Conservation (phyloP, 1,139 yeast genomes). For the Kodamaea sp. region DNA sequence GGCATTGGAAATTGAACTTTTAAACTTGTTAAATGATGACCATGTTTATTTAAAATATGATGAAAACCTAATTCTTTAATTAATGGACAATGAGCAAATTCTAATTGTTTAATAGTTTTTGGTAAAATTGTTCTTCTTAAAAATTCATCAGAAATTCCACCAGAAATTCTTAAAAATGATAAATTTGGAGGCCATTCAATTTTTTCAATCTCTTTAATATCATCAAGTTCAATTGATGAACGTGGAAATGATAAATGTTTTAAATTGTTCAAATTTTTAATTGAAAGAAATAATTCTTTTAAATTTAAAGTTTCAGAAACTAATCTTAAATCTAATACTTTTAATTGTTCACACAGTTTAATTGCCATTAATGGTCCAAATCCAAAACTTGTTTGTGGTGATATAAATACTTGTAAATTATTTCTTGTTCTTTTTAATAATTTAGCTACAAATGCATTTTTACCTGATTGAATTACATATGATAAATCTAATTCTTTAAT, state of each 20-base stretch:
- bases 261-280: slow-evolving; percentile 55
- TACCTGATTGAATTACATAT: slow-evolving; percentile 84
- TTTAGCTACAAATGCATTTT: slow-evolving; percentile 84
- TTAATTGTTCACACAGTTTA: slow-evolving; percentile 61
- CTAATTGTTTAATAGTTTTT: slow-evolving; percentile 60
- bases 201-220: slow-evolving; percentile 40
- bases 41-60: slow-evolving; percentile 58
- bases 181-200: slow-evolving; percentile 74
- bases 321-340: slow-evolving; percentile 72
- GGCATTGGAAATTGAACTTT: slow-evolving; percentile 89
- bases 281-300: slow-evolving; percentile 72
- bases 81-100: slow-evolving; percentile 85
- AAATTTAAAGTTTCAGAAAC: slow-evolving; percentile 90
- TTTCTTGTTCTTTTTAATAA: slow-evolving; percentile 70
- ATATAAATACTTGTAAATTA: slow-evolving; percentile 64
- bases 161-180: slow-evolving; percentile 71
- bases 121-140: slow-evolving; percentile 68
- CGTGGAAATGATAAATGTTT: slow-evolving; percentile 85
- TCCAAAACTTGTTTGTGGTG: slow-evolving; percentile 95
- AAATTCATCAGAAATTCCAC: slow-evolving; percentile 85
- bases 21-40: slow-evolving; percentile 57
- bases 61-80: slow-evolving; percentile 61
- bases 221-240: slow-evolving; percentile 74
- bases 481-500: slow-evolving; percentile 65
- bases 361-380: slow-evolving; percentile 80